A percentile compares a stretch with the other conserved stretches of the same genome.
These are phyloP conservation scores for Aspergillus luchuensis DNA, from an alignment of 2,329 filamentous ascomycete genomes.

Conservation along the genomic window DNA sequence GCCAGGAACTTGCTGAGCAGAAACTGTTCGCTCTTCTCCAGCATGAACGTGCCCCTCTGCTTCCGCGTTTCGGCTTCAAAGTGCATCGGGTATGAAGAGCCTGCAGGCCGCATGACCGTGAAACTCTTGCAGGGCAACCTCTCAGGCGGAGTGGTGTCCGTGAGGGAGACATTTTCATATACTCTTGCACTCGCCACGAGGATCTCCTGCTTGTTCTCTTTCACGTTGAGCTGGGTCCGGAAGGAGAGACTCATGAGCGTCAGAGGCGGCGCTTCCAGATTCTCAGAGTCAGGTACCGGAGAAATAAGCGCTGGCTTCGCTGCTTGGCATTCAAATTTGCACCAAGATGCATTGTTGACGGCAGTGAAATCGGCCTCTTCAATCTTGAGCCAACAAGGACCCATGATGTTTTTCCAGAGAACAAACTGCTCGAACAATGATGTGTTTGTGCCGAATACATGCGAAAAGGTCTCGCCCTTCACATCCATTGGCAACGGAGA, in stretches of 20 bases:
- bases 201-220: conserved; percentile 96
- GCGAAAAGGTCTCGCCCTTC: conserved; percentile 86
- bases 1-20: conserved; percentile 87
- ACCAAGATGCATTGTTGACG: conserved; percentile 92
- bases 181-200: conserved; percentile 87
- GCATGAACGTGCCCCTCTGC: conserved; percentile 73
- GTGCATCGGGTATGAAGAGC: conserved; percentile 75
- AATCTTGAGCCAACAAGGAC: conserved; percentile 95
- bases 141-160: conserved; percentile 84
- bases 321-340: conserved; percentile 88
- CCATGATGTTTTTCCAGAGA: conserved; percentile 98
- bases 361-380: conserved; percentile 79
- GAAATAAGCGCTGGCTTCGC: conserved; percentile 75
- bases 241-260: conserved; percentile 95
- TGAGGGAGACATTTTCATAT: conserved; percentile 86
- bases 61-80: conserved; percentile 79
- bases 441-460: conserved; percentile 91
- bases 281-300: conserved; percentile 74
- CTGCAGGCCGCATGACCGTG: conserved; percentile 82
- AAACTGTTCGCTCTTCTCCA: conserved; percentile 81
- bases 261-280: conserved; percentile 78
- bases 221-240: conserved; percentile 83
- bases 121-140: conserved; percentile 88
- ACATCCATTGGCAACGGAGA: conserved; percentile 69
- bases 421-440: conserved; percentile 97